phyloP scores from a whole-genome alignment of 352 stramenopile genomes.

The Phytophthora pseudosyringae region DNA sequence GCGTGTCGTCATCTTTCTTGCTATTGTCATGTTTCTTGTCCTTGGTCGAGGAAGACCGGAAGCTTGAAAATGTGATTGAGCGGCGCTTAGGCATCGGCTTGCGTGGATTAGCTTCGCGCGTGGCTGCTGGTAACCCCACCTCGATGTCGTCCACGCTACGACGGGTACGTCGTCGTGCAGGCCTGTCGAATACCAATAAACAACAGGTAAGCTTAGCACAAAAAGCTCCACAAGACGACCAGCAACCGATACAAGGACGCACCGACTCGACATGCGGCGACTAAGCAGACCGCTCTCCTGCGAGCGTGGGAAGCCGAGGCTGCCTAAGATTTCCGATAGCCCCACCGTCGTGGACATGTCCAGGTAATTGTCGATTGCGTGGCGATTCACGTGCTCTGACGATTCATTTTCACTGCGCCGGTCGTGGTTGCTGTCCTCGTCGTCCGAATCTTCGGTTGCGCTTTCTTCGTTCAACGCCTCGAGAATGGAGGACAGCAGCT shows the following conservation, averaged over 20 bases:
- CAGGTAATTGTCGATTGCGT: constrained; percentile 87
- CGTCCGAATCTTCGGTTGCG: constrained; percentile 43
- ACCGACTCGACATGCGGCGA: constrained; percentile 58
- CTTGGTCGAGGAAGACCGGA: constrained; percentile 34
- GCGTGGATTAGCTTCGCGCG: constrained; percentile 51
- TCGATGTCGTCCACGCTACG: constrained; percentile 83
- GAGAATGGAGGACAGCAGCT: constrained; percentile 23
- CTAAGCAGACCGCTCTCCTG: constrained; percentile 59
- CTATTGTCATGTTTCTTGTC: constrained; percentile 24
- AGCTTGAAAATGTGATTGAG: constrained; percentile 82
- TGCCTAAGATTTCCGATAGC: constrained; percentile 69
- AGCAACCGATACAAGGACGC: constrained; percentile 30
- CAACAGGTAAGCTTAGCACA: neutral
- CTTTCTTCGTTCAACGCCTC: constrained; percentile 33
- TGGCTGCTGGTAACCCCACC: constrained; percentile 63
- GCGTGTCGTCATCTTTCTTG: constrained; percentile 21
- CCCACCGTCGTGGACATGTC: constrained; percentile 83
- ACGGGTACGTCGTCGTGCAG: constrained; percentile 28
- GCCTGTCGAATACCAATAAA: constrained; percentile 19
- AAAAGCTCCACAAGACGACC: neutral
- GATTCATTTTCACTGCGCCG: constrained; percentile 41
- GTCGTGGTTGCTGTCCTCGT: constrained; percentile 27
- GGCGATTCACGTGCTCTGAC: constrained; percentile 66
- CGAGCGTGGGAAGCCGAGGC: constrained; percentile 61
- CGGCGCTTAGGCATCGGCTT: constrained; percentile 64